A percentile compares a stretch with the other conserved stretches of the same genome.
Evolutionary conservation across 805 yeast species (phyloP).

Genomic region (Yarrowia sp.): DNA sequence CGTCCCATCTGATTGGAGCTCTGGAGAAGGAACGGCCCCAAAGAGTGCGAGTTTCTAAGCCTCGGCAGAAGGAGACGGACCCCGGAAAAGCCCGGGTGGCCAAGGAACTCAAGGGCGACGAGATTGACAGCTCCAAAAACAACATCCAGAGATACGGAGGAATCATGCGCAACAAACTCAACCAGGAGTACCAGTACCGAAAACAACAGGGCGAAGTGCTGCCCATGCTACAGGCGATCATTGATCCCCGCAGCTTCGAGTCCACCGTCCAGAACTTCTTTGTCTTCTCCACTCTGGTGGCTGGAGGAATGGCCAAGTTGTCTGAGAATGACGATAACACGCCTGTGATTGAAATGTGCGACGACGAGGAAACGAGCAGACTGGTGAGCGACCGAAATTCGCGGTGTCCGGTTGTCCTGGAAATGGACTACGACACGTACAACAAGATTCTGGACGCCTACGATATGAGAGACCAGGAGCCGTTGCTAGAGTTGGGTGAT

Average conservation of each 20-base stretch:
- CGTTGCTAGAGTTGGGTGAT: constrained; percentile 20
- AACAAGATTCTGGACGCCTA: constrained; percentile 8
- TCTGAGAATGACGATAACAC: constrained; percentile 3
- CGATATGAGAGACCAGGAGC: neutral
- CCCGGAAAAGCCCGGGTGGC: neutral
- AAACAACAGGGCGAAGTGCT: neutral
- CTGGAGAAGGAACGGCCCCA: constrained; percentile 19
- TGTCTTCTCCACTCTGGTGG: constrained; percentile 28
- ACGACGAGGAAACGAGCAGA: neutral
- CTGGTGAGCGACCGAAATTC: constrained; percentile 18
- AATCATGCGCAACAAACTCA: constrained; percentile 2
- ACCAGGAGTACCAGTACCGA: neutral
- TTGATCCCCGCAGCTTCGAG: constrained; percentile 28
- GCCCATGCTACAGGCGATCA: constrained; percentile 18
- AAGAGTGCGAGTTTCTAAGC: neutral
- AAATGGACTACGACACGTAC: constrained; percentile 18
- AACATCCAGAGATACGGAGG: constrained; percentile 20
- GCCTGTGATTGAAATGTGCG: constrained; percentile 18
- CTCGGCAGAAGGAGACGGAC: neutral
- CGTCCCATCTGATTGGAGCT: constrained; percentile 26
- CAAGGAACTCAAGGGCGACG: constrained; percentile 2
- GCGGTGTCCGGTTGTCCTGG: constrained; percentile 13
- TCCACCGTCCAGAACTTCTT: constrained; percentile 27
- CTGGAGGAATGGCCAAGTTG: constrained; percentile 23
- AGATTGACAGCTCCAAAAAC: constrained; percentile 8